Evolutionary conservation across 495 filamentous ascomycete genomes (phyloP).

Genomic region (Cercophora samala): DNA sequence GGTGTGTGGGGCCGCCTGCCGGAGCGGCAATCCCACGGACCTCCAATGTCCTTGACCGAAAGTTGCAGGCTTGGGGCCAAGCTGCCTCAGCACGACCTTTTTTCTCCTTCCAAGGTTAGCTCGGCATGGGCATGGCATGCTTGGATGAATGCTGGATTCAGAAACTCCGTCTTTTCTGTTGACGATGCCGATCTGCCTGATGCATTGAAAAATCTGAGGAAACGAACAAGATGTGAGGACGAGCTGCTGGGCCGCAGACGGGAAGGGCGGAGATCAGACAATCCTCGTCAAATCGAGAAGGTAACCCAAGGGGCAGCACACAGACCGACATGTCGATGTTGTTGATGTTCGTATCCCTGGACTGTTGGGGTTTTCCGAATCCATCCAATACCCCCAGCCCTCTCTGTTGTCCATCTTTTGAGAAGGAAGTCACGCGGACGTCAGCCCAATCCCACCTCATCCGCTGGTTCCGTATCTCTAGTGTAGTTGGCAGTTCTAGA

Average conservation of each 20-base stretch:
- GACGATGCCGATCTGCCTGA: constrained; percentile 14
- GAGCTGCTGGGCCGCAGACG: constrained; percentile 22
- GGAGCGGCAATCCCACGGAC: not conserved
- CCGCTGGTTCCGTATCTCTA: not conserved
- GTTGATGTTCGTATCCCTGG: too few relatives aligned
- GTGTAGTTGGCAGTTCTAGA: not conserved
- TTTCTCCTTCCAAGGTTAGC: not conserved
- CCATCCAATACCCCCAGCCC: not conserved
- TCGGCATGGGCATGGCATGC: not conserved
- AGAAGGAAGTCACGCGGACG: constrained; percentile 6
- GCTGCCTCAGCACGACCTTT: not conserved
- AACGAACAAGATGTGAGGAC: constrained; percentile 8
- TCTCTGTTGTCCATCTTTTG: not conserved
- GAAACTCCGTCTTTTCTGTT: not conserved
- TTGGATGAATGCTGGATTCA: not conserved
- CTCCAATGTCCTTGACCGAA: constrained; percentile 1
- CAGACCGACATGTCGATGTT: not conserved
- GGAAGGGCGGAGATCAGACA: constrained; percentile 28
- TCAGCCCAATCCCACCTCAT: not conserved
- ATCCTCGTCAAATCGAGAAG: constrained; percentile 13
- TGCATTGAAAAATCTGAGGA: not conserved
- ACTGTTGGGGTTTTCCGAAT: constrained; percentile 2
- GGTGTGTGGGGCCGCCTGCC: constrained; percentile 13
- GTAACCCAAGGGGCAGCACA: not conserved
- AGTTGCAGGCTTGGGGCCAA: constrained; percentile 5